phyloP scores from a whole-genome alignment of 768 basidiomycete species.

The Naematelia encephala region DNA sequence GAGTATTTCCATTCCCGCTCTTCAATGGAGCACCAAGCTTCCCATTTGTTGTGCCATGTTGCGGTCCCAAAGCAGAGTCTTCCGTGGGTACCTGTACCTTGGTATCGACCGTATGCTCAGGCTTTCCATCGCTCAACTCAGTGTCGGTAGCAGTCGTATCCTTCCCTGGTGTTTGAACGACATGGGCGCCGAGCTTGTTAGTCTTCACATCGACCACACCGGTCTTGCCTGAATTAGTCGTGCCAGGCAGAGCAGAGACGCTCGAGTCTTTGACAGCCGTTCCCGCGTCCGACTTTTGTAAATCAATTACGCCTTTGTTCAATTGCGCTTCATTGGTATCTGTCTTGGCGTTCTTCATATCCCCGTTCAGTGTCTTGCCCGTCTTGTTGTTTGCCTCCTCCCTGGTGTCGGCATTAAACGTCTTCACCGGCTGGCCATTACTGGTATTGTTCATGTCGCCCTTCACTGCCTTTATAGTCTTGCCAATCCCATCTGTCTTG shows the following conservation, averaged over 20 bases:
- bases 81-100: constrained; percentile 5
- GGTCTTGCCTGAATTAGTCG: background rate
- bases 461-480: background rate
- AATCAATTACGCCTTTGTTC: background rate
- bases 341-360: background rate
- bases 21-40: background rate
- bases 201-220: background rate
- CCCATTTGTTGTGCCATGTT: background rate
- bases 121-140: background rate
- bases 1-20: background rate
- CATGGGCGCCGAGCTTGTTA: constrained; percentile 1
- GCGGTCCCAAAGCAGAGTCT: background rate
- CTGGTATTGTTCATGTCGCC: background rate
- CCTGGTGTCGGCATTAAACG: background rate
- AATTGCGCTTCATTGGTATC: background rate
- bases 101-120: background rate
- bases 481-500: background rate
- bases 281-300: background rate
- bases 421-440: background rate
- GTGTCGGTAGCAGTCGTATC: background rate
- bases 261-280: constrained; percentile 3
- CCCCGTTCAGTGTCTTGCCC: background rate
- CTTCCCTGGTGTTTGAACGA: constrained; percentile 1
- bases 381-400: constrained; percentile 1
- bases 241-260: constrained; percentile 5